phyloP scores from a whole-genome alignment of 805 yeast species.

The Priceomyces medius region DNA sequence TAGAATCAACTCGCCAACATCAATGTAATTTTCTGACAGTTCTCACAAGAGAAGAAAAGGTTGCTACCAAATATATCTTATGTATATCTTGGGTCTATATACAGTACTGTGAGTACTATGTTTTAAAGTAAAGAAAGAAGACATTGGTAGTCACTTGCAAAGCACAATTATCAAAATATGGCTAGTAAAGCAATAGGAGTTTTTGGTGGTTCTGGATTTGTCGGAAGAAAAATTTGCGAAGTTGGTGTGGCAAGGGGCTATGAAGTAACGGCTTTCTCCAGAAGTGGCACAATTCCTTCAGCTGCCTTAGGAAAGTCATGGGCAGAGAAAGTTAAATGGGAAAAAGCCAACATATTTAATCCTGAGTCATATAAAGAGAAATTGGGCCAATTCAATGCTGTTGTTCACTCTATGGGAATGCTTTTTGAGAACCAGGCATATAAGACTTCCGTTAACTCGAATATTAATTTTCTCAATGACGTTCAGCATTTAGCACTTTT shows the following conservation, averaged over 20 bases:
- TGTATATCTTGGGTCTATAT: too few relatives aligned
- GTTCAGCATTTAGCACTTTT: slow-evolving; percentile 26
- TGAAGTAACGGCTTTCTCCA: slow-evolving; percentile 66
- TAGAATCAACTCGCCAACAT: too few relatives aligned
- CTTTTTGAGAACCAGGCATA: slow-evolving; percentile 68
- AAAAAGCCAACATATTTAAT: slow-evolving; percentile 63
- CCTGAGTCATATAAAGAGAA: slow-evolving; percentile 54
- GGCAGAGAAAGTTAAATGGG: slow-evolving; percentile 64
- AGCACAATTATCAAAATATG: neutral
- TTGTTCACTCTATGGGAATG: slow-evolving; percentile 82
- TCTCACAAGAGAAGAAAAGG: too few relatives aligned
- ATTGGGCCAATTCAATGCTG: slow-evolving; percentile 54
- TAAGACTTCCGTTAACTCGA: slow-evolving; percentile 51
- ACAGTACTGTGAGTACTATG: too few relatives aligned
- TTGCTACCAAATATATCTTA: too few relatives aligned
- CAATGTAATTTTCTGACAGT: too few relatives aligned
- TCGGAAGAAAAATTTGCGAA: slow-evolving; percentile 69
- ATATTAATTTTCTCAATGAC: slow-evolving; percentile 35
- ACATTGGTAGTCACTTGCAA: too few relatives aligned
- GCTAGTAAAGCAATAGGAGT: slow-evolving; percentile 48
- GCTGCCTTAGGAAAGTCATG: slow-evolving; percentile 41
- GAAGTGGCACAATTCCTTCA: slow-evolving; percentile 52
- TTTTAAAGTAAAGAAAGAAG: too few relatives aligned
- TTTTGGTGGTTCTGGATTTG: slow-evolving; percentile 86
- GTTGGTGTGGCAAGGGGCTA: slow-evolving; percentile 61